Evolutionary conservation across 225 moss, liverwort and hornwort genomes (phyloP).

Genomic region (Antitrichia curtipendula): DNA sequence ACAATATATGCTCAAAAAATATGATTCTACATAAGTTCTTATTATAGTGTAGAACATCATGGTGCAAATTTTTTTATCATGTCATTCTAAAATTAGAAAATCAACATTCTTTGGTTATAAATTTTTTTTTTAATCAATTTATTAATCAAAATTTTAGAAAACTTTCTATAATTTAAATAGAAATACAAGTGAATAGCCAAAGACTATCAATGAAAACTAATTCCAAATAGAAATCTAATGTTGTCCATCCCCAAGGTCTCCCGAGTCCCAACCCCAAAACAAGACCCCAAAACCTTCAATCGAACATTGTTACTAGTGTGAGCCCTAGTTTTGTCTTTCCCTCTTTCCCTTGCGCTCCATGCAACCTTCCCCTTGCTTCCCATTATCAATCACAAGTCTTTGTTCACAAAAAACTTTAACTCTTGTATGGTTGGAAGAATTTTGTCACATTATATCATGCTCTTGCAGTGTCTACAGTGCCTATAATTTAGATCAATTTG

Average conservation of each 20-base stretch:
- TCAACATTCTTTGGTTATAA: neutral
- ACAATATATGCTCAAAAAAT: neutral
- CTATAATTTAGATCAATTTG: neutral
- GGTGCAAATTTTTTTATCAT: neutral
- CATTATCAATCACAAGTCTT: neutral
- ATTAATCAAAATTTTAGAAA: no score
- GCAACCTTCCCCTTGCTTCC: no score
- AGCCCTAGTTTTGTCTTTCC: neutral
- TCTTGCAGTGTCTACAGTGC: neutral
- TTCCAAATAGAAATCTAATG: neutral
- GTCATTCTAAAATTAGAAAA: neutral
- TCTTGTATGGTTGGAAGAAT: neutral
- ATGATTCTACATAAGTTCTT: neutral
- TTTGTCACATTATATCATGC: neutral
- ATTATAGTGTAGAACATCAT: neutral
- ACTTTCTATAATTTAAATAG: neutral
- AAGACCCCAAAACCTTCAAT: neutral
- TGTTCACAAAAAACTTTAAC: neutral
- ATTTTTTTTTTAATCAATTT: no score
- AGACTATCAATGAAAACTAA: neutral
- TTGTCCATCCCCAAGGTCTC: neutral
- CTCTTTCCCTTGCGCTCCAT: neutral
- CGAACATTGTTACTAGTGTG: fast-evolving
- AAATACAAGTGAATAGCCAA: neutral
- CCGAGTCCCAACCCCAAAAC: fast-evolving